Conservation (phyloP, 129 eudicot species). For the Saussurea involucrata region DNA sequence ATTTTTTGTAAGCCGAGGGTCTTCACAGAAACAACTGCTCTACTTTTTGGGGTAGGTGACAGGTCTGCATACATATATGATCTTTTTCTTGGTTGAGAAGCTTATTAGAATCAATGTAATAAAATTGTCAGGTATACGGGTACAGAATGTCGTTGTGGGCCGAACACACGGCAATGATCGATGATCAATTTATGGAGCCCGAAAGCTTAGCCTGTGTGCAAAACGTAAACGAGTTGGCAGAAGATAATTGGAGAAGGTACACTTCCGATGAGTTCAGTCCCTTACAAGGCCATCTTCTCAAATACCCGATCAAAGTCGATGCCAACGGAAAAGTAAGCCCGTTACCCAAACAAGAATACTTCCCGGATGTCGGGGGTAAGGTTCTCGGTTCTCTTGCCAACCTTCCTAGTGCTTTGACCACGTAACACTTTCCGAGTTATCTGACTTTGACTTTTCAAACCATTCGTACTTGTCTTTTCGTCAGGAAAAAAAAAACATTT, state of each 20-base stretch:
- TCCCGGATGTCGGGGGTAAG: conserved; percentile 86
- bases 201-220: conserved; percentile 44
- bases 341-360: conserved; percentile 57
- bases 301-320: conserved; percentile 62
- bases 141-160: conserved; percentile 96
- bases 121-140: conserved; percentile 62
- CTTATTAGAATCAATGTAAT: not conserved
- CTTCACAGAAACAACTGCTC: not conserved
- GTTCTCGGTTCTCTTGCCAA: conserved; percentile 60
- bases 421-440: conserved; percentile 21
- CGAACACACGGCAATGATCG: conserved; percentile 67
- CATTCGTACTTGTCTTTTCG: conserved; percentile 4
- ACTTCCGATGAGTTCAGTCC: conserved; percentile 46
- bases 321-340: conserved; percentile 58
- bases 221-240: conserved; percentile 55
- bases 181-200: conserved; percentile 57
- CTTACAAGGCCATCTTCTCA: conserved; percentile 81
- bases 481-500: not conserved
- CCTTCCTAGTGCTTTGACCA: conserved; percentile 75
- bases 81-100: not conserved
- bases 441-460: conserved; percentile 9
- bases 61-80: not conserved
- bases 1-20: not conserved
- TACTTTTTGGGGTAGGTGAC: not conserved
- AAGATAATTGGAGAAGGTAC: conserved; percentile 67